Evolutionary conservation across 1,139 yeast genomes (phyloP), one percentile per base, ranked within the genome.

Genomic region (Yamadazyma siamensis): DNA sequence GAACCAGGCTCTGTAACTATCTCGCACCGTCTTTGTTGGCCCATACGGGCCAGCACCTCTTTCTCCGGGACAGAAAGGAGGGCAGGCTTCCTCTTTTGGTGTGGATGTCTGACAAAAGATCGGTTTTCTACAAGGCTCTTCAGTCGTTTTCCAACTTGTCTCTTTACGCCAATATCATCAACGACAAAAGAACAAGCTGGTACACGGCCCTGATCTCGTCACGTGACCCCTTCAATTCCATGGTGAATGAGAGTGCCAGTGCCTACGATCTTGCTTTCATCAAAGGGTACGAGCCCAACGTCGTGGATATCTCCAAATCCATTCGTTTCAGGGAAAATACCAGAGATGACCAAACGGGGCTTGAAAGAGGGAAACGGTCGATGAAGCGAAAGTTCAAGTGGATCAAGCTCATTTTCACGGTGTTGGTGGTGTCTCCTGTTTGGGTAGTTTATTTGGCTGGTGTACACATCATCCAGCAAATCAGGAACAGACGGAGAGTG

Each of bases 121-220:
- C 89, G 0, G 65, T 71, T 4, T 86, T 84, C 49, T 74, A 57
- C 52, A 65, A 66, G 43, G 83, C 77, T 1, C 62, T 86, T 33
- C 46, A 60, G 19, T 34, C 39, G 21, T 86, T 86, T 56, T 59
- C 65, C 34, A 50, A 72, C 38, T 63, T 68, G 32, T 54, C 78
- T 2, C 55, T 85, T 33, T 86, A 86, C 49, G 83, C 91, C 4
- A 86, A 86, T 53, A 70, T 81, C 24, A 71, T 82, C 36, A 83
- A 85, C 42, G 95, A 86, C 56, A 79, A 77, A 44, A 71, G 95
- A 43, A 79, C 94, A 4, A 73, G 84, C 18, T 86, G 86, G 80
- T 85, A 83, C 69, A 85, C 95, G 0, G 68, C 94, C 0, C 83
- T 84, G 2, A 81, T 83, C 19, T 73, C 83, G 2, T 49, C 60